Base-by-base conservation (phyloP, 139 green algal genomes). In the Prasinococcaceae sp. region DNA sequence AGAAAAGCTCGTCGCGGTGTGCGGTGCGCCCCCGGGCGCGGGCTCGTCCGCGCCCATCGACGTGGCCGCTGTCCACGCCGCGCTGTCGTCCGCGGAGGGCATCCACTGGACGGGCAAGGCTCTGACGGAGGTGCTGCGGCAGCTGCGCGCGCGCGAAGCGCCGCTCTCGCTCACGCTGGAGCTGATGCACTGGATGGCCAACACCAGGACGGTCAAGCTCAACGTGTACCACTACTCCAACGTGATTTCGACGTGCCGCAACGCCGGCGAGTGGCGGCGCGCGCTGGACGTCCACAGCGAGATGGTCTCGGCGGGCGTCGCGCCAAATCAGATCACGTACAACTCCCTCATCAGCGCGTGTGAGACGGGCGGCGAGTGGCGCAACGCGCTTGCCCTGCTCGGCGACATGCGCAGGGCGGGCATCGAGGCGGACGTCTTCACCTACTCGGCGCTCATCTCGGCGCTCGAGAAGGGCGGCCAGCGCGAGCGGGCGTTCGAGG, bases 361-460 rank as follows among this genome's bases (percentile, higher is more conserved):
- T 17, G 61, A 45, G 24, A 58, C 27, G 12, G 25, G 23, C 17
- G 32, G 47, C 17, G 20, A 53, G 29, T 58, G 56, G 25, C n/a
- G 55, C 4, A 57, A 70, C 17, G 61, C 61, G 43, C 42, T 64
- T 22, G 61, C 60, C 10, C 20, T 60, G 3, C 64, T 51, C 45
- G 35, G 28, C 5, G 20, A 56, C 26, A 70, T 70, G 61, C 16
- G 29, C 6, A 22, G 30, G 47, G 38, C 29, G 27, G 48, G 30
- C 39, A 35, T 59, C 10, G 40, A 62, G 32, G 43, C 53, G 5
- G 58, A 70, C 56, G 64, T 56, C 24, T 61, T 65, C 54, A 70
- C 61, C 17, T 70, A 70, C 53, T 47, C 28, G 5, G 61, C 54
- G 28, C 38, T 70, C 17, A 49, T 70, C 19, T 53, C 27, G 27